Conservation (phyloP, 441 rosid genomes). For the Brassica hybrid region DNA sequence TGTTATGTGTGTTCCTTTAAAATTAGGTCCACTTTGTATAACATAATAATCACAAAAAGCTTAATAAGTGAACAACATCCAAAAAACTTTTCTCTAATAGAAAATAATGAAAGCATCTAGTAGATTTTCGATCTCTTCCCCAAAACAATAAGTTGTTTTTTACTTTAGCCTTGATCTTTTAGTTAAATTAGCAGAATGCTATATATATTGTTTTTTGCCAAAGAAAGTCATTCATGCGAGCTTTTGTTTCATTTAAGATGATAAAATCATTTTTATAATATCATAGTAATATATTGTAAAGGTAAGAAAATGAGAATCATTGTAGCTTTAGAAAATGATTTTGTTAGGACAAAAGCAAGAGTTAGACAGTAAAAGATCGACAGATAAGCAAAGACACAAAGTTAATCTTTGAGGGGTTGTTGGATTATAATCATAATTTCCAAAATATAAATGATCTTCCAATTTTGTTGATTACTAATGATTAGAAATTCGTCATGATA, state of each 20-base stretch:
- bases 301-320: slow-evolving; percentile 7
- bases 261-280: neutral
- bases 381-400: slow-evolving; percentile 29
- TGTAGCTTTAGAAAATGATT: slow-evolving; percentile 23
- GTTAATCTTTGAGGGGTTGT: slow-evolving; percentile 30
- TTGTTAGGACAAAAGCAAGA: slow-evolving; percentile 13
- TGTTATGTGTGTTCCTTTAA: neutral
- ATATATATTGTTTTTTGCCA: too few relatives aligned
- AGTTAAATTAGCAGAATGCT: too few relatives aligned
- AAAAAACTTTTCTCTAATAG: too few relatives aligned
- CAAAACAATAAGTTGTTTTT: too few relatives aligned
- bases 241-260: neutral
- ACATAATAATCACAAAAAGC: too few relatives aligned
- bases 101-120: too few relatives aligned
- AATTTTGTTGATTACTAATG: slow-evolving; percentile 22
- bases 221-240: too few relatives aligned
- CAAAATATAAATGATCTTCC: slow-evolving; percentile 20
- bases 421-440: slow-evolving; percentile 20
- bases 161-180: too few relatives aligned
- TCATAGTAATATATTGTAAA: neutral
- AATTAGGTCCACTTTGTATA: too few relatives aligned
- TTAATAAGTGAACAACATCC: too few relatives aligned
- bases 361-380: slow-evolving; percentile 20
- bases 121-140: too few relatives aligned
- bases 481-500: slow-evolving; percentile 29